Evolutionary conservation across 108 stramenopile species (phyloP).

Genomic region (Cyclotella sp.): DNA sequence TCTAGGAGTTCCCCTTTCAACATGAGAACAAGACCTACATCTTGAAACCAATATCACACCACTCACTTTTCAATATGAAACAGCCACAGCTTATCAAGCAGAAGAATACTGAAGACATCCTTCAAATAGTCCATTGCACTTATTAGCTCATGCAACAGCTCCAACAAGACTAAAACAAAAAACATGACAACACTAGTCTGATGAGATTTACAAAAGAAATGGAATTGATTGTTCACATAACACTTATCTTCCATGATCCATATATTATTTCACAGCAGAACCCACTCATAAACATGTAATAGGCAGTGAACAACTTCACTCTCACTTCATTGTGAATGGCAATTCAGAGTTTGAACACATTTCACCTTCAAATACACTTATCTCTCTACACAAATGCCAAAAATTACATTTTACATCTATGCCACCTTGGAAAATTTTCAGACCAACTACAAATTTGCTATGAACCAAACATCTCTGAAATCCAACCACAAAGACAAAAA

Average conservation of each 20-base stretch:
- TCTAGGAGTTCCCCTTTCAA: no score
- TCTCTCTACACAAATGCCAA: not conserved
- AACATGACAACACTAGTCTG: not conserved
- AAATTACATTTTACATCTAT: not conserved
- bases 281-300: not conserved
- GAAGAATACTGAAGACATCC: no score
- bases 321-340: not conserved
- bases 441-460: not conserved
- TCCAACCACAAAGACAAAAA: not conserved
- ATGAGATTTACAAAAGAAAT: not conserved
- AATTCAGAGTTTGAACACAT: not conserved
- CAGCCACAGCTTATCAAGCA: no score
- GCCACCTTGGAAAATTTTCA: not conserved
- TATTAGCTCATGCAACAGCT: not conserved
- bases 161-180: not conserved
- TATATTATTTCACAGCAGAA: not conserved
- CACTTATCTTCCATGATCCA: not conserved
- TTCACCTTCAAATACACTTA: not conserved
- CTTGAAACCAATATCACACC: no score
- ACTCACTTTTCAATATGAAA: no score
- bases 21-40: no score
- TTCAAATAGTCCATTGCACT: not conserved
- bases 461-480: not conserved
- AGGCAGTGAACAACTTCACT: not conserved
- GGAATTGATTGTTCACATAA: not conserved